These are phyloP conservation scores for Sugiyamaella japonica DNA, from an alignment of 1,139 yeast species.

Conservation along the genomic window DNA sequence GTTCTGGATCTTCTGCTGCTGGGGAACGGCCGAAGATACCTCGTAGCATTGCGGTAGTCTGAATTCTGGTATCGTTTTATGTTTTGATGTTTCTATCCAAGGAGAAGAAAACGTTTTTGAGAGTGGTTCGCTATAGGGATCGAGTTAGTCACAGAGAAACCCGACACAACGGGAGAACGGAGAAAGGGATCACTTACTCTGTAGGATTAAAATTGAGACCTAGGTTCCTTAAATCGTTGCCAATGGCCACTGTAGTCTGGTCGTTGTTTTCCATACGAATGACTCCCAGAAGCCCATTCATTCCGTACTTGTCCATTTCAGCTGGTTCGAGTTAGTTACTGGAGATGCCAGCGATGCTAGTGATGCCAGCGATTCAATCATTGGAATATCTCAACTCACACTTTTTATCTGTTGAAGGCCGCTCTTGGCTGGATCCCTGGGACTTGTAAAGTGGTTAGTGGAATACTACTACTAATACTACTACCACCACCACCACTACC, in stretches of 20 bases:
- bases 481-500: no score
- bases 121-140: conserved; percentile 45
- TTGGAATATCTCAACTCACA: conserved; percentile 4
- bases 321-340: not conserved
- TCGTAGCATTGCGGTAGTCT: conserved; percentile 59
- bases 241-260: conserved; percentile 71
- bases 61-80: conserved; percentile 87
- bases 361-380: no score
- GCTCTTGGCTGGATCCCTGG: conserved; percentile 3
- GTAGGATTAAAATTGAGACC: conserved; percentile 61
- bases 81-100: conserved; percentile 88
- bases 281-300: conserved; percentile 68
- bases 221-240: conserved; percentile 74
- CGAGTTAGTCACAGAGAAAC: conserved; percentile 6
- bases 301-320: conserved; percentile 55
- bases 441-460: conserved; percentile 3
- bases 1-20: conserved; percentile 69
- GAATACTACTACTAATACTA: no score
- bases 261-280: conserved; percentile 68
- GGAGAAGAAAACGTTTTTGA: conserved; percentile 83
- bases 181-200: conserved; percentile 28
- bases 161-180: not conserved
- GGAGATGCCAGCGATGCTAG: no score
- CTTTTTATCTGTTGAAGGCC: conserved; percentile 3
- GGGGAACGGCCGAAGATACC: conserved; percentile 53